A percentile compares a stretch with the other conserved stretches of the same genome.
Conservation (phyloP, 2,329 filamentous ascomycete genomes). For the Capronia americana region DNA sequence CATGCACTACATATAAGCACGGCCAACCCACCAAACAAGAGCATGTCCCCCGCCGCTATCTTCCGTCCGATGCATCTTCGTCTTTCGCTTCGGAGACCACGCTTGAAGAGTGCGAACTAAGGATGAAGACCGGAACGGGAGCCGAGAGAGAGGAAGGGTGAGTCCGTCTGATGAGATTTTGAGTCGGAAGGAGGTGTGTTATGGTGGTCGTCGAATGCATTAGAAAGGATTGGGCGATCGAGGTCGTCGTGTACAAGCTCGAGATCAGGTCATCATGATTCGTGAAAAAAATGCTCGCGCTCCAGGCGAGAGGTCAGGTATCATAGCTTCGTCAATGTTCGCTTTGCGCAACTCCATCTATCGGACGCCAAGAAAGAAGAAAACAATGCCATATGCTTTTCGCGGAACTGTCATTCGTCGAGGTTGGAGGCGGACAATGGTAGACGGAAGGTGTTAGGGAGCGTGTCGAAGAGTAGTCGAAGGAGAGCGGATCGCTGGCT, state of each 20-base stretch:
- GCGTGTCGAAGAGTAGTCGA: conserved; percentile 33
- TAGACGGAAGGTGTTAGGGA: conserved; percentile 27
- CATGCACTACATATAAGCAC: conserved; percentile 18
- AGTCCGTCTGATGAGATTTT: background rate
- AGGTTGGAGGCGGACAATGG: conserved; percentile 19
- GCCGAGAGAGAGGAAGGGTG: background rate
- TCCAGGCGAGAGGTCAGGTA: conserved; percentile 38
- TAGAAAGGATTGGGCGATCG: conserved; percentile 30
- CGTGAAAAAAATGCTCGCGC: conserved; percentile 37
- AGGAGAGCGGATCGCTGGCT: conserved; percentile 1
- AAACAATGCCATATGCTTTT: conserved; percentile 39
- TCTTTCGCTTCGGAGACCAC: conserved; percentile 15
- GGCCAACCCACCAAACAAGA: conserved; percentile 6
- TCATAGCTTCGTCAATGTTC: conserved; percentile 40
- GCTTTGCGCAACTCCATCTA: conserved; percentile 40
- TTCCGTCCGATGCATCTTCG: conserved; percentile 12
- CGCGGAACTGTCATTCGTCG: conserved; percentile 28
- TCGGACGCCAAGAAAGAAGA: conserved; percentile 39
- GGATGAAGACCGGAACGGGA: background rate
- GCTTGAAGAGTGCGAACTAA: conserved; percentile 1
- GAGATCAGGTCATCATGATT: conserved; percentile 37
- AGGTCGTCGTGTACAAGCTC: conserved; percentile 35
- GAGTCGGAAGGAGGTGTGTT: background rate
- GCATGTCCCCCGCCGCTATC: conserved; percentile 17
- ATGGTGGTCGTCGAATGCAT: conserved; percentile 6